Conservation (phyloP, 148 eudicot genomes). For the Arctostaphylos glauca region DNA sequence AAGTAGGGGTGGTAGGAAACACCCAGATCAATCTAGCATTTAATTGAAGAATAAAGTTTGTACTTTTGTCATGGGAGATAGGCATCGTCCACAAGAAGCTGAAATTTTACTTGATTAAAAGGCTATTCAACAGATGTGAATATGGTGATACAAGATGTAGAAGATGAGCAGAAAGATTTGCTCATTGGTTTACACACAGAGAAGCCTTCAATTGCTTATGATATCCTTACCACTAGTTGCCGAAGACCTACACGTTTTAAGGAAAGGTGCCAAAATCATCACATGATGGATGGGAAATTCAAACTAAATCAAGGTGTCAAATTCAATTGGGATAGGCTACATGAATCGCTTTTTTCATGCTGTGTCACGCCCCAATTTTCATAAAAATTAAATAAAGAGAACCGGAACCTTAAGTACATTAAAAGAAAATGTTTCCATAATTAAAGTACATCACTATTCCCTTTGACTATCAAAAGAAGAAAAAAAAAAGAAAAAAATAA, state of each 20-base stretch:
- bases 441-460: too few relatives aligned
- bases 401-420: too few relatives aligned
- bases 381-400: too few relatives aligned
- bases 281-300: too few relatives aligned
- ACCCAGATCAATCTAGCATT: conserved; percentile 80
- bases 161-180: conserved; percentile 38
- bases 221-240: conserved; percentile 19
- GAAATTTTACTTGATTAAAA: conserved; percentile 32
- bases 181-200: conserved; percentile 32
- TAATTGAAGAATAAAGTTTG: conserved; percentile 36
- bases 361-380: too few relatives aligned
- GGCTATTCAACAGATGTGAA: conserved; percentile 29
- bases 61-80: conserved; percentile 34
- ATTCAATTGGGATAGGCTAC: too few relatives aligned
- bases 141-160: conserved; percentile 37
- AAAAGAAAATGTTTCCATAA: too few relatives aligned
- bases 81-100: conserved; percentile 30
- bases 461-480: too few relatives aligned
- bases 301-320: too few relatives aligned
- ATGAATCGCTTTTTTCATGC: too few relatives aligned
- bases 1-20: conserved; percentile 52
- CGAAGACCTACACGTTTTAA: conserved; percentile 18
- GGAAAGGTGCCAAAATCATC: too few relatives aligned
- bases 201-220: conserved; percentile 40
- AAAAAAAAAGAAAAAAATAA: too few relatives aligned